Evolutionary conservation across 1,284 basidiomycete species (phyloP).

Genomic region (Heterobasidion annosum): DNA sequence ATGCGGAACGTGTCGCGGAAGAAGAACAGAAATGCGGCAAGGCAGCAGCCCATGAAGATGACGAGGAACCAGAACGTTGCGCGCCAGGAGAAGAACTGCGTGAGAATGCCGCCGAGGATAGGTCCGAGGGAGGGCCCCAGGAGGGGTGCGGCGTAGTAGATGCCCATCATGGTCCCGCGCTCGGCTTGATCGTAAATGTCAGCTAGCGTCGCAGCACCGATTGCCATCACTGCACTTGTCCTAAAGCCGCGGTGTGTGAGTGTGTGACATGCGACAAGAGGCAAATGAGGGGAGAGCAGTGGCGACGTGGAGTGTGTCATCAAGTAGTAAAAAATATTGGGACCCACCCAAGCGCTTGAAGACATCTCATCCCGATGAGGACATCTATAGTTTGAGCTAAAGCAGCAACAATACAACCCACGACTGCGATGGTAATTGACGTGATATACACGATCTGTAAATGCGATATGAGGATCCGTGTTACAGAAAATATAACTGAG

Average conservation of each 20-base stretch:
- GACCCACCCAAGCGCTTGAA: conserved; percentile 58
- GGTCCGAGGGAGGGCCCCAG: conserved; percentile 61
- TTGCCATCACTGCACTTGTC: conserved; percentile 66
- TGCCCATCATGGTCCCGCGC: conserved; percentile 72
- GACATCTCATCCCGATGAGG: conserved; percentile 65
- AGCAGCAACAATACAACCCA: conserved; percentile 60
- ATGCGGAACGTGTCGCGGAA: conserved; percentile 79
- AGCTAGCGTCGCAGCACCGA: conserved; percentile 76
- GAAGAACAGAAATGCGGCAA: conserved; percentile 54
- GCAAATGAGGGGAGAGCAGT: background rate
- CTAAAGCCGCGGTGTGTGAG: conserved; percentile 24
- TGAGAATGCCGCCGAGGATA: conserved; percentile 62
- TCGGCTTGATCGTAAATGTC: conserved; percentile 78
- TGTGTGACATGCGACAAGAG: background rate
- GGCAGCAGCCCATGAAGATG: conserved; percentile 48
- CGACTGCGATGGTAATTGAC: conserved; percentile 50
- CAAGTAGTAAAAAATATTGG: no score
- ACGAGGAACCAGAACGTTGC: conserved; percentile 77
- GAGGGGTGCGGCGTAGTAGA: conserved; percentile 47
- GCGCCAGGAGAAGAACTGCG: conserved; percentile 66
- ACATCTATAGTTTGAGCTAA: conserved; percentile 56
- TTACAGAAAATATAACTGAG: no score
- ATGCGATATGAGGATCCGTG: conserved; percentile 1
- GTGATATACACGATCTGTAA: conserved; percentile 55
- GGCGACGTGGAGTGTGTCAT: background rate